Evolutionary conservation across 208 protist genomes (phyloP).

Genomic region (Herpetomonas samuelpessoai): DNA sequence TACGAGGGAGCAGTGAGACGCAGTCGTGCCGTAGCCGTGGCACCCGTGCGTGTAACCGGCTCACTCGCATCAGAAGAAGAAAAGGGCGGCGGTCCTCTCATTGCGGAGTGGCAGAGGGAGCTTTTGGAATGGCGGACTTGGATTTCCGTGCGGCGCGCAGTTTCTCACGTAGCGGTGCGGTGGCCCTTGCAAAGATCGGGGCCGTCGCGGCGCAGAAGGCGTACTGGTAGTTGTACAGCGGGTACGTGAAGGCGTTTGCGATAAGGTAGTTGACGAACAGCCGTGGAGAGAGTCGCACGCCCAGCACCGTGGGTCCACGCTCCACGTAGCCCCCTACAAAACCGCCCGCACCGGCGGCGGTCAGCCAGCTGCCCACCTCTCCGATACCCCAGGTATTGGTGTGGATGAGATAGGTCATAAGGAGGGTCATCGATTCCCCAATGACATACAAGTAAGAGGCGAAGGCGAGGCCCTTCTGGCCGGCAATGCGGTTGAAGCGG

Average conservation of each 20-base stretch:
- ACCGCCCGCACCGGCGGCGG: constrained; percentile 8
- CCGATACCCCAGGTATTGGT: constrained; percentile 45
- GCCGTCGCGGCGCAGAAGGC: constrained; percentile 43
- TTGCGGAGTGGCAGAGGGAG: constrained; percentile 13
- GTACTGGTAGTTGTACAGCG: constrained; percentile 45
- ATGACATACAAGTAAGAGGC: constrained; percentile 62
- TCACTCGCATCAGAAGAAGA: no score
- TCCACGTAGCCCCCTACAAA: constrained; percentile 34
- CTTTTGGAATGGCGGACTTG: constrained; percentile 19
- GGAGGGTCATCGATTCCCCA: constrained; percentile 57
- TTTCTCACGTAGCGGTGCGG: neutral
- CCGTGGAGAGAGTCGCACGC: constrained; percentile 45
- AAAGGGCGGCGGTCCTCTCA: no score
- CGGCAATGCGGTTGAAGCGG: constrained; percentile 67
- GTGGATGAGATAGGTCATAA: constrained; percentile 56
- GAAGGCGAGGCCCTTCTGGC: constrained; percentile 47
- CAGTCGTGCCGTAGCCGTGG: no score
- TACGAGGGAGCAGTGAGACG: no score
- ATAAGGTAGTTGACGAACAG: constrained; percentile 71
- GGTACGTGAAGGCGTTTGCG: constrained; percentile 51
- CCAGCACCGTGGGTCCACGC: constrained; percentile 36
- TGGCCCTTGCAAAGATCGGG: constrained; percentile 17
- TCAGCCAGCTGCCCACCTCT: constrained; percentile 47
- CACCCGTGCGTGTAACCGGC: no score
- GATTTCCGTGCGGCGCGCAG: neutral